Percentiles rank a stretch among this genome's conserved stretches.
These are phyloP conservation scores for Immersiella caudata DNA, from an alignment of 495 filamentous ascomycete genomes.

Conservation along the genomic window DNA sequence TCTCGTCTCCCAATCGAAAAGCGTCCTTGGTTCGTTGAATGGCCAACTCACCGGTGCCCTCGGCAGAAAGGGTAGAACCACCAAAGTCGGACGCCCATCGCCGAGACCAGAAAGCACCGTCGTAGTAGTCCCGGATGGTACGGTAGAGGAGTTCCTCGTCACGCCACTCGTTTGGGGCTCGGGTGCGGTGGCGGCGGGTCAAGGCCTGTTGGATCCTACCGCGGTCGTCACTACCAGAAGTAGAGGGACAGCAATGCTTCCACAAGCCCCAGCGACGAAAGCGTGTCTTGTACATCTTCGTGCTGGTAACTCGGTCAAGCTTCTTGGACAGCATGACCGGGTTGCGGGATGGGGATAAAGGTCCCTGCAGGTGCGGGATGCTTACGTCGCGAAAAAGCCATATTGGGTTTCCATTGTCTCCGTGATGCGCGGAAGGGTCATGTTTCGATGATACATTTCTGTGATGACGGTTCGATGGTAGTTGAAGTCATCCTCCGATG, in stretches of 20 bases:
- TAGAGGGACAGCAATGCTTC: conserved; percentile 6
- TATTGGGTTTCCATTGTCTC: conserved; percentile 6
- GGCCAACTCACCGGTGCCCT: too few species aligned
- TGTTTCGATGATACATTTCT: conserved; percentile 1
- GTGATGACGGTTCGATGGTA: conserved; percentile 5
- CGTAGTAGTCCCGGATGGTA: conserved; percentile 22
- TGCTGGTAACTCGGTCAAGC: not conserved
- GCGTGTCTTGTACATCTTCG: conserved; percentile 18
- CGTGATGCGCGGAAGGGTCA: not conserved
- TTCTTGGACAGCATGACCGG: not conserved
- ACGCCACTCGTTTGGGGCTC: conserved; percentile 11
- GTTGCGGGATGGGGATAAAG: not conserved
- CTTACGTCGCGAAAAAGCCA: conserved; percentile 11
- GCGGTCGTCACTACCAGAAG: too few species aligned
- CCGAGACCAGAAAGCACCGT: conserved; percentile 6
- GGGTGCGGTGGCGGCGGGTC: not conserved
- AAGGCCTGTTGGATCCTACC: not conserved
- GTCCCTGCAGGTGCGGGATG: not conserved
- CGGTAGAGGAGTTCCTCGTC: conserved; percentile 18
- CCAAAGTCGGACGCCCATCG: not conserved
- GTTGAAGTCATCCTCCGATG: conserved; percentile 4
- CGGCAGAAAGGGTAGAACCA: not conserved
- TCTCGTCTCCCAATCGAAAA: not conserved
- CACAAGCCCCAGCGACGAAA: conserved; percentile 17
- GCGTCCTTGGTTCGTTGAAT: not conserved